A percentile compares a stretch with the other conserved stretches of the same genome.
These are phyloP conservation scores for Penicillium cosmopolitanum DNA, from an alignment of 495 filamentous ascomycete species.

Conservation along the genomic window DNA sequence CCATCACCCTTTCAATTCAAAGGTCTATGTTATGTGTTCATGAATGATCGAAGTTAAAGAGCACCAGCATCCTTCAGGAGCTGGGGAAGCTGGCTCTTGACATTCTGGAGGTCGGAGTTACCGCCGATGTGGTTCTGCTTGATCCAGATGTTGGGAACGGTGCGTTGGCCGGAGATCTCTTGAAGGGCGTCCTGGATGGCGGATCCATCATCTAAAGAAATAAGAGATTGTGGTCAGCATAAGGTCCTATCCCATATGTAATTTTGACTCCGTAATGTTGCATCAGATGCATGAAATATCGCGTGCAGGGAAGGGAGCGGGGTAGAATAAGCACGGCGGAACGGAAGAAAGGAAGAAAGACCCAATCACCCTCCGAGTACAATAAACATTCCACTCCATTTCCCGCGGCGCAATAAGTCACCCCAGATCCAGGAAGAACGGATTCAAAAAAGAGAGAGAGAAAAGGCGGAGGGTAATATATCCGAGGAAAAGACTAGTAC, in stretches of 20 bases:
- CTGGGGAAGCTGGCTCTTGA: constrained; percentile 55
- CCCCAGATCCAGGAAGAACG: too few species aligned
- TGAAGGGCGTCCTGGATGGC: constrained; percentile 83
- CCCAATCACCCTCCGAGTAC: too few species aligned
- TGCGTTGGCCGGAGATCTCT: constrained; percentile 79
- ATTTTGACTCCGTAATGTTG: too few species aligned
- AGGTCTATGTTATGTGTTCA: not conserved
- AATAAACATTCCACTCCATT: not conserved
- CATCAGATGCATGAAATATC: too few species aligned
- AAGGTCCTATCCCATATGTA: too few species aligned
- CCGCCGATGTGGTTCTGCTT: constrained; percentile 88
- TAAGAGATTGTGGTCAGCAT: not conserved
- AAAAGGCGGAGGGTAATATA: not conserved
- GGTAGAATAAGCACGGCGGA: too few species aligned
- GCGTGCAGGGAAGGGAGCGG: too few species aligned
- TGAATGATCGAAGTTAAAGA: constrained; percentile 41
- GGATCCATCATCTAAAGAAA: constrained; percentile 66
- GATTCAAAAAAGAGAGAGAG: too few species aligned
- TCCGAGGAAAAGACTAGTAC: constrained; percentile 31
- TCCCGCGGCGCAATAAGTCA: constrained; percentile 5
- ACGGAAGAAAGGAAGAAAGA: too few species aligned
- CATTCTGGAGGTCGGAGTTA: constrained; percentile 87
- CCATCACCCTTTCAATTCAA: not conserved
- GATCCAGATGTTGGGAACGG: constrained; percentile 97
- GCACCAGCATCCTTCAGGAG: constrained; percentile 71